phyloP scores from a whole-genome alignment of 805 yeast genomes.

The Metschnikowia matae region DNA sequence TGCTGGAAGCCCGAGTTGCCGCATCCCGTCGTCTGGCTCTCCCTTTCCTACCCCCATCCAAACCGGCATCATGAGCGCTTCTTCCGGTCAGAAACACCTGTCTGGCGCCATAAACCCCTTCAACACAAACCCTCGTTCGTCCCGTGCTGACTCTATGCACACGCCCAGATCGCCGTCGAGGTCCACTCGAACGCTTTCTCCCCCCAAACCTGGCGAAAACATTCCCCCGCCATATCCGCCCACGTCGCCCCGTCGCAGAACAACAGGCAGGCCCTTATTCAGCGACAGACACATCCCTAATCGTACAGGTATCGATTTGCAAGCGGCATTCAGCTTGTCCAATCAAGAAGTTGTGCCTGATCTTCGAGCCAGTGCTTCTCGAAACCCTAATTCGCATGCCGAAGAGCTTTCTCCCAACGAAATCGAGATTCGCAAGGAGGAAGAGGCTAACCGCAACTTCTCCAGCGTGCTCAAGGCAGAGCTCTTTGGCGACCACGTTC shows the following conservation, averaged over 20 bases:
- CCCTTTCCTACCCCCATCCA: neutral
- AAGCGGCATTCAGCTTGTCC: constrained; percentile 71
- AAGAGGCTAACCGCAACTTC: constrained; percentile 84
- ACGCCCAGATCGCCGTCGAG: constrained; percentile 43
- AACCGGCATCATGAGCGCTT: constrained; percentile 2
- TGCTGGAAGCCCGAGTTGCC: constrained; percentile 1
- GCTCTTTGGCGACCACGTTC: constrained; percentile 82
- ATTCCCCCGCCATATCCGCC: constrained; percentile 18
- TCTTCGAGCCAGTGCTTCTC: constrained; percentile 18
- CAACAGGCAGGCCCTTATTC: constrained; percentile 47
- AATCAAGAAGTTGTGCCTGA: constrained; percentile 42
- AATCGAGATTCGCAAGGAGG: constrained; percentile 62
- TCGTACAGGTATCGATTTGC: constrained; percentile 79
- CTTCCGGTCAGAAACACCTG: neutral
- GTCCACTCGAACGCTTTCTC: constrained; percentile 35
- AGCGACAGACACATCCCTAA: constrained; percentile 88
- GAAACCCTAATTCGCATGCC: constrained; percentile 2
- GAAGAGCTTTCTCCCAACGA: constrained; percentile 46
- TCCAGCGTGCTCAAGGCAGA: constrained; percentile 84
- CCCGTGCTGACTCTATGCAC: constrained; percentile 10
- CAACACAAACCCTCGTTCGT: constrained; percentile 1
- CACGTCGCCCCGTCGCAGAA: constrained; percentile 48
- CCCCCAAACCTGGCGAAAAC: constrained; percentile 33
- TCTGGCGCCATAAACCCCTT: constrained; percentile 4
- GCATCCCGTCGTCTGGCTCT: neutral